Base-by-base conservation (phyloP, 805 yeast genomes). In the Saccharomycopsis capsularis region DNA sequence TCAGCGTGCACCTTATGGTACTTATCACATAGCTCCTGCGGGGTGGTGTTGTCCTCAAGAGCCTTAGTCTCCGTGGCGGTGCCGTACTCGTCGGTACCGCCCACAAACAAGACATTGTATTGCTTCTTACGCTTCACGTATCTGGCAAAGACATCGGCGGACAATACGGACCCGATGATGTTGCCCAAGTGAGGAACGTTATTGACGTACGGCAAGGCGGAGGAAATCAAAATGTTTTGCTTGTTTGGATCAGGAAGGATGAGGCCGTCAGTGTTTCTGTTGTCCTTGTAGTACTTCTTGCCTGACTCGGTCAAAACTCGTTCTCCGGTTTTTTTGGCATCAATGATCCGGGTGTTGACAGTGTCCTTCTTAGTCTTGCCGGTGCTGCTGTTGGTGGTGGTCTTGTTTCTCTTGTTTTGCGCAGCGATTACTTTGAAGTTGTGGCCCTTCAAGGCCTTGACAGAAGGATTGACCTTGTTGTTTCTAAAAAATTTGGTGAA, bases 21-120 rank as follows among this genome's bases (percentile, higher is more conserved):
- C 66, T 91, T 93, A 66, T 84, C 88, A 74, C 98, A 93, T 59
- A 93, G 73, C 63, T 88, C 83, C 59, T 78, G 72, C 44, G 99
- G 99, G 2, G 95, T 76, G 52, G 86, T 84, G 38, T 84, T 81
- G 62, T 93, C 99, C 65, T 91, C 98, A 44, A 93, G 69, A 9
- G 99, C 99, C 69, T 91, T 93, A 25, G 99, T 93, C 68, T 93
- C 99, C 15, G 99, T 93, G 42, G 99, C 99, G 50, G 99, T 93
- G 64, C 99, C 99, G 64, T 93, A 93, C 69, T 93, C 99, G 65
- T 93, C 99, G 35, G 99, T 93, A 69, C 99, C 99, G 68, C 99
- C 89, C 50, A 93, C 69, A 61, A 71, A 93, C 56, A 93, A 70
- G 19, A 95, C 74, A 65, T 90, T 93, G 69, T 83, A 82, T 66